phyloP scores from a whole-genome alignment of 352 stramenopile species.

The Globisporangium spinosum region DNA sequence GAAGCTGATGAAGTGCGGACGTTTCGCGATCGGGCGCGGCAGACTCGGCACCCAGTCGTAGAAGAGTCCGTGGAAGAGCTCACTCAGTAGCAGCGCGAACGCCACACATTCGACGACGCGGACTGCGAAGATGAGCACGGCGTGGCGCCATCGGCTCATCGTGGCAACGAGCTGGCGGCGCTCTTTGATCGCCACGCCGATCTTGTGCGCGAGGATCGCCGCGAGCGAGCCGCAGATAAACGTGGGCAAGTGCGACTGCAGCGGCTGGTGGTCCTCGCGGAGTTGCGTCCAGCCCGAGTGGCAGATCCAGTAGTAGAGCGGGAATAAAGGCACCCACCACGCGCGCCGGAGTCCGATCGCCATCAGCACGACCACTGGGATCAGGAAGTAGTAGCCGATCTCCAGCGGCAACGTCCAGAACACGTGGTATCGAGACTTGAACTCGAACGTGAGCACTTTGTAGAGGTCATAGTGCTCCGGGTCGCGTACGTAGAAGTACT shows the following conservation, averaged over 20 bases:
- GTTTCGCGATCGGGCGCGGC: too few relatives aligned
- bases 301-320: slow-evolving; percentile 22
- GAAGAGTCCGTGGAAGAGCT: slow-evolving; percentile 20
- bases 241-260: slow-evolving; percentile 31
- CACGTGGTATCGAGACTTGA: slow-evolving; percentile 33
- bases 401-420: slow-evolving; percentile 53
- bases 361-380: slow-evolving; percentile 28
- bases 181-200: slow-evolving; percentile 17
- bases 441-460: slow-evolving; percentile 30
- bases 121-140: too few relatives aligned
- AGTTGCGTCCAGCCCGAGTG: slow-evolving; percentile 20
- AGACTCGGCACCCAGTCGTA: slow-evolving; percentile 24
- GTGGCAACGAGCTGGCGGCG: slow-evolving; percentile 1
- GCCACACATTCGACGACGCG: slow-evolving; percentile 17
- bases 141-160: slow-evolving; percentile 1
- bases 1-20: slow-evolving; percentile 23
- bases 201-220: slow-evolving; percentile 25
- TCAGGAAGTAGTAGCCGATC: slow-evolving; percentile 41
- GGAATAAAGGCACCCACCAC: slow-evolving; percentile 24
- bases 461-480: slow-evolving; percentile 22
- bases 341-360: background rate
- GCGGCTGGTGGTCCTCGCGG: slow-evolving; percentile 22
- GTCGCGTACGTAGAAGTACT: slow-evolving; percentile 24
- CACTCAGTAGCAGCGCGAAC: slow-evolving; percentile 25
- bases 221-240: slow-evolving; percentile 34